Evolutionary conservation across 768 basidiomycete genomes (phyloP), one percentile per base, ranked within the genome.

Genomic region (Boletus edulis): DNA sequence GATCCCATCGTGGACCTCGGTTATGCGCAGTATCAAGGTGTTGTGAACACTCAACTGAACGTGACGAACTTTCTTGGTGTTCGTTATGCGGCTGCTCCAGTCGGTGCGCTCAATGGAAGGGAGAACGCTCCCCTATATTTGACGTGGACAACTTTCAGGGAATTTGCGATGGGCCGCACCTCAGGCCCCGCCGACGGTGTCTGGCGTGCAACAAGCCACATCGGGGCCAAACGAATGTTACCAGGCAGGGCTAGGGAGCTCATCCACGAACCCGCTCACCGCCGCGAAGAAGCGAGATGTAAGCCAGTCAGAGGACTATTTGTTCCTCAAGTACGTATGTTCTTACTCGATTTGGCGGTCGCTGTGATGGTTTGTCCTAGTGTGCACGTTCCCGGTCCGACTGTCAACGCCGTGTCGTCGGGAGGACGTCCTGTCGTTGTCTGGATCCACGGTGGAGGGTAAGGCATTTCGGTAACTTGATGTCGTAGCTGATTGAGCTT

Each of bases 361-460:
- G 11, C 12, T 29, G 18, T 49, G 10, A 4, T 42, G 43, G 12
- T 4, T 32, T 22, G 14, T 43, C 20, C 12, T 35, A 74, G 73
- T 44, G 69, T 73, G 13, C 69, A 67, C 49, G 49, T 62, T 48
- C 72, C 73, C 2, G 63, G 68, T 29, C 50, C 52, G 11, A 43
- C 40, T 6, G 51, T 60, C 5, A 38, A 29, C n/a, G 3, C 50
- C 1, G 24, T 42, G 10, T 18, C 51, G 5, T 54, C 56, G 1
- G 49, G 50, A 4, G 56, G 55, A 35, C 51, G 72, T 24, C 72
- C 73, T 7, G 69, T 73, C 18, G 39, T 74, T 15, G 65, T 74
- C 18, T 74, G 62, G 60, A 71, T 74, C 39, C 72, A 74, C 37
- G 73, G 73, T 29, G 72, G 71, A 53, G 71, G 67, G 66, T 71